Conservation (phyloP, 75 land plant species). For the Selaginella moellendorffii region DNA sequence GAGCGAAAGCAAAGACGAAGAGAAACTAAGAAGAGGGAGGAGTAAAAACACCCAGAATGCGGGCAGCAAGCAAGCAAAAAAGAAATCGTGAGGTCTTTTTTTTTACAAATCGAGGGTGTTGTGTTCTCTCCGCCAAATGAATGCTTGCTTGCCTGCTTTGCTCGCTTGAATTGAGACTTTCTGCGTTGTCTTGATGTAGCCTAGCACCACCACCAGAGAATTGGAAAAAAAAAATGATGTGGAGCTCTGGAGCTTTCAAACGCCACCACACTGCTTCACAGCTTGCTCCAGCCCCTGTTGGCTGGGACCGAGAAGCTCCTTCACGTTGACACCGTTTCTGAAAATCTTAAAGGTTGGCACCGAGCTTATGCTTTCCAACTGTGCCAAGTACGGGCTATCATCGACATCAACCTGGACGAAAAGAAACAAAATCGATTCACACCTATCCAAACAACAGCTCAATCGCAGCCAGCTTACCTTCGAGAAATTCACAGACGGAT, state of each 20-base stretch:
- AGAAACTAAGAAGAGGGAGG: not conserved
- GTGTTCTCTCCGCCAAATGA: no score
- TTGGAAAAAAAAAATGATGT: not conserved
- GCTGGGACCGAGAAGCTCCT: slow-evolving; percentile 62
- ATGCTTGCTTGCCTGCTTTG: no score
- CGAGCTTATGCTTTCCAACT: slow-evolving; percentile 42
- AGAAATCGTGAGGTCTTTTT: no score
- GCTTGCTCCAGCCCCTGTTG: slow-evolving; percentile 51
- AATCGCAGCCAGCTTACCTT: slow-evolving; percentile 30
- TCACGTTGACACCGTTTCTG: slow-evolving; percentile 55
- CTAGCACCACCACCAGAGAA: no score
- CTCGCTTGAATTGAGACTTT: no score
- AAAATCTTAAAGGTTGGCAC: slow-evolving; percentile 81
- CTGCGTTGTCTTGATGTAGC: no score
- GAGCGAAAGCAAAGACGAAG: not conserved
- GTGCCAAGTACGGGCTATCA: slow-evolving; percentile 40
- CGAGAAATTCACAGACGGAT: slow-evolving; percentile 49
- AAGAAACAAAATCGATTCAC: no score
- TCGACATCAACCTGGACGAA: slow-evolving; percentile 48
- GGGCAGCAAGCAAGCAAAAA: no score
- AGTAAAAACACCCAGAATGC: no score
- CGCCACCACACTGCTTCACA: slow-evolving; percentile 29
- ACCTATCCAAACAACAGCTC: not conserved
- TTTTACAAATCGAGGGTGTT: not conserved
- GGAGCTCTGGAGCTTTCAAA: not conserved